A percentile compares a stretch with the other conserved stretches of the same genome.
phyloP scores from a whole-genome alignment of 2,329 filamentous ascomycete species.

The Tolypocladium tundrense region DNA sequence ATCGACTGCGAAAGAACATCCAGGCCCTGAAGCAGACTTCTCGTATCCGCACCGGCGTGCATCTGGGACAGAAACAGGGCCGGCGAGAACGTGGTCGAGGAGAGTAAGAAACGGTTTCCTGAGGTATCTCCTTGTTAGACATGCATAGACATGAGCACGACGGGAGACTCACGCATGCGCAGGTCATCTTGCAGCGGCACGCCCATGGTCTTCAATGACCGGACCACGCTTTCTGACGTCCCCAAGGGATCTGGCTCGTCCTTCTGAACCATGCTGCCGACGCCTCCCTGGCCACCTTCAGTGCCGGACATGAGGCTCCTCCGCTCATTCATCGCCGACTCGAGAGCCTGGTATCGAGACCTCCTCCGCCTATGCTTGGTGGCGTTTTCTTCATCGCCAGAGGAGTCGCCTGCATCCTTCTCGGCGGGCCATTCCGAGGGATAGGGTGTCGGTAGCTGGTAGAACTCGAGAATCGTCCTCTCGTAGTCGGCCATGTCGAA shows the following conservation, averaged over 20 bases:
- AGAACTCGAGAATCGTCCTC: slow-evolving; percentile 74
- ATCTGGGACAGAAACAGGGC: slow-evolving; percentile 86
- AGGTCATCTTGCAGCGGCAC: slow-evolving; percentile 77
- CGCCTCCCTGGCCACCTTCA: slow-evolving; percentile 35
- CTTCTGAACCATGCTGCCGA: slow-evolving; percentile 71
- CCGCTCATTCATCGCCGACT: slow-evolving; percentile 58
- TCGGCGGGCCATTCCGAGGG: slow-evolving; percentile 81
- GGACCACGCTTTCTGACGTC: slow-evolving; percentile 76
- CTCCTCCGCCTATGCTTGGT: slow-evolving; percentile 48
- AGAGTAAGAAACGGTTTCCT: slow-evolving; percentile 90
- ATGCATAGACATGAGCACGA: slow-evolving; percentile 7
- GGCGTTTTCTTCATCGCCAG: slow-evolving; percentile 42
- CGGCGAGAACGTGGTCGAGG: slow-evolving; percentile 91
- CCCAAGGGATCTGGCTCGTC: slow-evolving; percentile 91
- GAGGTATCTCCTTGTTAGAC: slow-evolving; percentile 1
- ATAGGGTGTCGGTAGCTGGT: slow-evolving; percentile 69
- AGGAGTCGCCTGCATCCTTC: slow-evolving; percentile 59
- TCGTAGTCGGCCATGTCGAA: slow-evolving; percentile 58
- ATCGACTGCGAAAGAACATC: slow-evolving; percentile 84
- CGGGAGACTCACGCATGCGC: slow-evolving; percentile 49
- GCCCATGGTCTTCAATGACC: slow-evolving; percentile 65
- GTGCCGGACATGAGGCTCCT: slow-evolving; percentile 57
- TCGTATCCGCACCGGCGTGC: slow-evolving; percentile 76
- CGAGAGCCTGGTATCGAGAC: slow-evolving; percentile 77
- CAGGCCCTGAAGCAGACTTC: slow-evolving; percentile 69